These are phyloP conservation scores for Solanum hybrid DNA, from an alignment of 305 asterid genomes.

Conservation along the genomic window DNA sequence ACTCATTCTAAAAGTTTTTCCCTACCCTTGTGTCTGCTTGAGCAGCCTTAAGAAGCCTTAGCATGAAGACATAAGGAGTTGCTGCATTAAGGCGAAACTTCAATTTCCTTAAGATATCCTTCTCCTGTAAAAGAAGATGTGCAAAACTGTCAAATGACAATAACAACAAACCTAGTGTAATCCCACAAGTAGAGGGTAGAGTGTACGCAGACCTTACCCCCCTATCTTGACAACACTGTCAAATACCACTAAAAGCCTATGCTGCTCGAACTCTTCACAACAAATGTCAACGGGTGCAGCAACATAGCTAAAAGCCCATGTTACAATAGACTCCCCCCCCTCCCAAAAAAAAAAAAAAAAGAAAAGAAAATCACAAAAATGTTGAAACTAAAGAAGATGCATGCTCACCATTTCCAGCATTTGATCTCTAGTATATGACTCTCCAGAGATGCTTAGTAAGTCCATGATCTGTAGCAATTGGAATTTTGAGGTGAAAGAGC, in stretches of 20 bases:
- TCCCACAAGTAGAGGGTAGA: background rate
- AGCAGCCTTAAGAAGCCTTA: slow-evolving; percentile 86
- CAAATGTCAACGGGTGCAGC: background rate
- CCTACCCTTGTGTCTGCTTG: slow-evolving; percentile 54
- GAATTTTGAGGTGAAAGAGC: background rate
- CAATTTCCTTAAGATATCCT: slow-evolving; percentile 50
- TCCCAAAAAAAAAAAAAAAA: too few species aligned
- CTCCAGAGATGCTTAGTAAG: slow-evolving; percentile 76
- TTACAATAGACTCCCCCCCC: background rate
- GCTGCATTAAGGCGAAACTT: slow-evolving; percentile 90
- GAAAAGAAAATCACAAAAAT: background rate
- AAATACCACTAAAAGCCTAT: background rate
- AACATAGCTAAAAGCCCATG: background rate
- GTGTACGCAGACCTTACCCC: background rate
- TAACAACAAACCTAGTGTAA: background rate
- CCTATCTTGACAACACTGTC: background rate
- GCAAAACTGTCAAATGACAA: slow-evolving; percentile 5
- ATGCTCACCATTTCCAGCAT: slow-evolving; percentile 76
- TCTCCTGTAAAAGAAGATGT: slow-evolving; percentile 51
- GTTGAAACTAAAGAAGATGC: background rate
- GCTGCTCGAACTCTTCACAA: background rate
- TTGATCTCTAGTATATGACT: slow-evolving; percentile 65
- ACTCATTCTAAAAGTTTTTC: background rate
- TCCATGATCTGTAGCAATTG: slow-evolving; percentile 53
- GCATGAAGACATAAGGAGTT: slow-evolving; percentile 90